Base-by-base conservation (phyloP, 805 yeast species). In the Kregervanrija fluxuum region DNA sequence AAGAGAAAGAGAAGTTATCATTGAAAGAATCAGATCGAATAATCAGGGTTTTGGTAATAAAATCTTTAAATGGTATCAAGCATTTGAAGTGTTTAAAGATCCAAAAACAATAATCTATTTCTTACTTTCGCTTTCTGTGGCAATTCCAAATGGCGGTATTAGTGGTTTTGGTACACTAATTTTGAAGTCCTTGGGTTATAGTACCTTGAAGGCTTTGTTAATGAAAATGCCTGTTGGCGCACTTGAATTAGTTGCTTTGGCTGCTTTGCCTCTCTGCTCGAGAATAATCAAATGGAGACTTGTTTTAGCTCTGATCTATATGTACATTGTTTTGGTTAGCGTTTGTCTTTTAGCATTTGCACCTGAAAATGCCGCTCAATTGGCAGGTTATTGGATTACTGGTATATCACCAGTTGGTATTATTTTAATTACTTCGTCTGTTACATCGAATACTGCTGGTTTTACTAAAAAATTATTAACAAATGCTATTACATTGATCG, bases 381-480 rank as follows among this genome's bases (percentile, higher is more conserved):
- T 48, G 3, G 48, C 40, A 11, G 51, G 48, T 35, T 42, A 42
- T 13, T 44, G 34, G 30, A 11, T 42, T 28, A 22, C 13, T 12
- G 44, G 42, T 44, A 33, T 40, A 12, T 32, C 44, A 5, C 51
- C 48, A 8, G 35, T 38, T 34, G 61, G 60, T 38, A 55, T 59
- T 45, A 52, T 55, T 45, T 53, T 56, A n/a, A 43, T 35, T 17
- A 35, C 43, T 3, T 48, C 54, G 4, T 54, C 55, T 50, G 42
- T 54, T 43, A 46, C 60, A 8, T 48, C 68, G 2, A 64, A 64
- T 36, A 61, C 67, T 42, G 68, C 79, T 6, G 79, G 79, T 34
- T 66, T 71, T 50, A 74, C 81, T 6, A 77, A 75, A 56, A 68
- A 66, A 48, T 43, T 73, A 11, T 62, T 70, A 0, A 69, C 77